Evolutionary conservation across 75 land plant species (phyloP).

Genomic region (Selaginella tamariscina): DNA sequence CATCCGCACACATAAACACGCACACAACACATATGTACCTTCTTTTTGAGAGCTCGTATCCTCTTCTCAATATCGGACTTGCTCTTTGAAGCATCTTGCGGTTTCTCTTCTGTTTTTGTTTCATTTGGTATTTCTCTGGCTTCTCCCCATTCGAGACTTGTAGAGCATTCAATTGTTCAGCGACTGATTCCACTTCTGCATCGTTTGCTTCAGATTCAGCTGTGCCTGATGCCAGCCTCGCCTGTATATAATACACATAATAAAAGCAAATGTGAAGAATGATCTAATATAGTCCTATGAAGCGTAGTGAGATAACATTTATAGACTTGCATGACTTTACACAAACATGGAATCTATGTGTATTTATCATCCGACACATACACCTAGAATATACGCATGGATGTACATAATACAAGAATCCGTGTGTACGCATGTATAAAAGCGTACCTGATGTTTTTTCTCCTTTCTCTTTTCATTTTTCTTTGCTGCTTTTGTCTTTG

Average conservation of each 20-base stretch:
- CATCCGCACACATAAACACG: too few species aligned
- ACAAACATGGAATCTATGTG: too few species aligned
- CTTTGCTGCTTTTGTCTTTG: constrained; percentile 85
- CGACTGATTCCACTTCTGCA: neutral
- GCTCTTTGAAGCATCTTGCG: neutral
- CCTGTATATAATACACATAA: neutral
- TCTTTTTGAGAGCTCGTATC: constrained; percentile 13
- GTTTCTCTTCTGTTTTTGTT: neutral
- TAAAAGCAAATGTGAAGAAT: too few species aligned
- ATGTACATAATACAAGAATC: neutral
- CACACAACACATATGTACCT: constrained; percentile 3
- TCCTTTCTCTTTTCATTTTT: constrained; percentile 92
- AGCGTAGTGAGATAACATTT: too few species aligned
- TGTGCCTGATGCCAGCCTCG: neutral
- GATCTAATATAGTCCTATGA: too few species aligned
- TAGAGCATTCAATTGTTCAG: constrained; percentile 15
- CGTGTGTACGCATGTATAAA: neutral
- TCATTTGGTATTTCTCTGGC: neutral
- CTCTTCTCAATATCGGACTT: constrained; percentile 2
- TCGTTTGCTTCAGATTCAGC: constrained; percentile 11
- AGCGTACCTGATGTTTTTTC: constrained; percentile 58
- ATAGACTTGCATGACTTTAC: too few species aligned
- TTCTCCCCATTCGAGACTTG: constrained; percentile 10
- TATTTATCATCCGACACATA: too few species aligned
- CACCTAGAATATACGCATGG: too few species aligned